Base-by-base conservation (phyloP, 2,329 filamentous ascomycete genomes). In the Boeremia lycopersici region DNA sequence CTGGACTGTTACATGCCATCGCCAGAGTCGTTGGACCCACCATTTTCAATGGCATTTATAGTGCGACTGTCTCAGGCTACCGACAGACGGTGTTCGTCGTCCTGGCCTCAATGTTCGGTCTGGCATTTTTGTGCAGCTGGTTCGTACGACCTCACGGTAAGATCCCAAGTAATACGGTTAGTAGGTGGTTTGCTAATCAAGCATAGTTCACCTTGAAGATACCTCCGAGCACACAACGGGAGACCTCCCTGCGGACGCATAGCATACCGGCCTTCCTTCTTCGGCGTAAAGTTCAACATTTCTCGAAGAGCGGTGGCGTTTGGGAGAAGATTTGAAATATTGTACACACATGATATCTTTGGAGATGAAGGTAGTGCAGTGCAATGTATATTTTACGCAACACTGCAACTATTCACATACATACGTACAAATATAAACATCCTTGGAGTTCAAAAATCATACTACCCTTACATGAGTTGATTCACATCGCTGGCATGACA, bases 21-120 rank as follows among this genome's bases (percentile, higher is more conserved):
- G 85, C 90, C 3, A 82, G 92, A 57, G 86, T 98, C 2, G 72
- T 96, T 11, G 87, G 89, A 0, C 95, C 95, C 0, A 83, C 91
- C 0, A 70, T 93, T 1, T 96, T 97, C 76, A 96, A 95, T 68
- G 84, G 90, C 5, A 85, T 98, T 9, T 99, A 96, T 72, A 89
- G 89, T 12, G 79, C 83, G 2, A 98, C 95, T 0, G 90, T 97
- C 1, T 86, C 83, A 17, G 86, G 77, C 1, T 93, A 89, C 62
- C 86, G 91, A 0, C 91, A 95, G 74, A 86, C 91, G 0, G 88
- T 96, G 0, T 97, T 97, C 72, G 84, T 96, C 8, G 84, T 89
- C 44, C 75, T 98, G 39, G 79, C 84, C 0, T 76, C 77, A 7
- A 79, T 90, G 0, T 96, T 96, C 71, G 83, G 77, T 1, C 23